Base-by-base conservation (phyloP, 1,284 basidiomycete species). In the Golubevia sp. region DNA sequence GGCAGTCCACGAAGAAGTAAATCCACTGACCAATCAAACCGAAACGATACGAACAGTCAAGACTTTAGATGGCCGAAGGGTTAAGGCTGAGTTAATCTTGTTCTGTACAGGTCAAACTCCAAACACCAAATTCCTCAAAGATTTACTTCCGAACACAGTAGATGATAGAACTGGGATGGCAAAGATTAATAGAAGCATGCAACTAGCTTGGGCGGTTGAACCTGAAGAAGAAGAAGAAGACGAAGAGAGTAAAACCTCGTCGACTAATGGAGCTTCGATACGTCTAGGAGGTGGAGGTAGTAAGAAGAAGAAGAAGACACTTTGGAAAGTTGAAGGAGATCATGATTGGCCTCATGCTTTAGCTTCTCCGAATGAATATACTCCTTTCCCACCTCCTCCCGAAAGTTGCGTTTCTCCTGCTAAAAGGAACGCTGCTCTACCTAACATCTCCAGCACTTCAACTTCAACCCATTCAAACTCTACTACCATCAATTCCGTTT, bases 81-180 rank as follows among this genome's bases (percentile, higher is more conserved):
- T 67, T 15, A 24, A 63, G 7, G 69, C 59, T 5, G 69, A 71
- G 34, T 55, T 71, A 4, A 66, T 66, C 4, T 61, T 71, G 13
- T 70, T 71, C 50, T 71, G 70, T 50, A 63, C 66, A 4, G 70
- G 70, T 30, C 70, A 71, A n/a, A 56, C 54, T 15, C 64, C 70
- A 25, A 70, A 67, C 59, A 67, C 68, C 18, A 8, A 50, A 48
- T 25, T 52, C 55, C 34, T 66, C 24, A n/a, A 5, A n/a, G 38
- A 25, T 11, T 15, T 60, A 2, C 23, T n/a, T 3, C 24, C 20
- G 25, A 23, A 15, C 18, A 15, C 57, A 3, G 27, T 64, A 5
- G 26, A 62, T 26, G 23, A 55, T 1, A 59, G 30, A n/a, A 61
- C 60, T 5, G 58, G 63, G 44, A 65, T 70, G 68, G 65, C 65